A percentile compares a stretch with the other conserved stretches of the same genome.
phyloP scores from a whole-genome alignment of 306 rosid genomes.

The Dryas octopetala region DNA sequence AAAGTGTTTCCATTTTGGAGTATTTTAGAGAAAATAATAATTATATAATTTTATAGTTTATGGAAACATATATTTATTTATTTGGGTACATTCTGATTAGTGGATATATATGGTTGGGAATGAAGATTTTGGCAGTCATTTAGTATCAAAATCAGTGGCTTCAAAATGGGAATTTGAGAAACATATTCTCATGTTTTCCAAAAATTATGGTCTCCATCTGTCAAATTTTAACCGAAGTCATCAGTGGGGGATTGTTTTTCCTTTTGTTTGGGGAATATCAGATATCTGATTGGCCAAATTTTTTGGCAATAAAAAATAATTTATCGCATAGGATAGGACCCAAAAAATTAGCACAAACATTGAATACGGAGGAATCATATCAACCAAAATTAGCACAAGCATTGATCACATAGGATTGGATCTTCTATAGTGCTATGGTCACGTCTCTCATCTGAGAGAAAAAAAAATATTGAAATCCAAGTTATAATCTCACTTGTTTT shows the following conservation, averaged over 20 bases:
- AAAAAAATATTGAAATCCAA: not conserved
- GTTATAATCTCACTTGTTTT: not conserved
- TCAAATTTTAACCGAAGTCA: too few species aligned
- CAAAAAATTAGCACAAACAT: too few species aligned
- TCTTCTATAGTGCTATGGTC: too few species aligned
- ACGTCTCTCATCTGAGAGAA: not conserved
- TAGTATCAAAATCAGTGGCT: not conserved
- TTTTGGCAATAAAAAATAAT: not conserved
- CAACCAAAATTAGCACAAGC: too few species aligned
- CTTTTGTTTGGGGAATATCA: not conserved
- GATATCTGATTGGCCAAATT: not conserved
- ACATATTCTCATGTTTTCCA: too few species aligned
- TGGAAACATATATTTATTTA: not conserved
- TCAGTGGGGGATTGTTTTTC: not conserved
- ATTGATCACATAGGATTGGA: too few species aligned
- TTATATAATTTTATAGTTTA: not conserved
- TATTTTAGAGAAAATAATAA: not conserved
- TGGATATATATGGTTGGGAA: not conserved
- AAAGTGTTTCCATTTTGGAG: not conserved
- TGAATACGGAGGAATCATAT: too few species aligned
- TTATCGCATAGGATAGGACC: too few species aligned
- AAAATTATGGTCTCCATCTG: too few species aligned
- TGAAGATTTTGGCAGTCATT: not conserved
- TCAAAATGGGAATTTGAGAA: not conserved
- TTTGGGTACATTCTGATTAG: not conserved